Evolutionary conservation across 108 stramenopile genomes (phyloP).

Genomic region (Cafeteria roenbergensis): DNA sequence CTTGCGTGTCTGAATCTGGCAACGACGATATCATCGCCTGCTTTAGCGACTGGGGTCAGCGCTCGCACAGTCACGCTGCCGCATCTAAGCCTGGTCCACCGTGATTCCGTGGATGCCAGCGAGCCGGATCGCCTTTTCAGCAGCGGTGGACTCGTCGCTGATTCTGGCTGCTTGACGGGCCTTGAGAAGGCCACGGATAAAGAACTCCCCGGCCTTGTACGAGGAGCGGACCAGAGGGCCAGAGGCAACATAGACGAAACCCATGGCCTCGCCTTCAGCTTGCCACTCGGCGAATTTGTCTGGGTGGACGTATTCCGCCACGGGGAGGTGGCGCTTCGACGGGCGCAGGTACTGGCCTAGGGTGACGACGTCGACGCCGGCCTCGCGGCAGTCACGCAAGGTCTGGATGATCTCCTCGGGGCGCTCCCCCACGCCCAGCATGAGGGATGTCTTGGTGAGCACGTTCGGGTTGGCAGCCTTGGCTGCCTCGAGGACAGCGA

Average conservation of each 20-base stretch:
- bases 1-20: no score
- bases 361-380: constrained; percentile 88
- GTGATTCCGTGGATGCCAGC: no score
- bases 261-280: constrained; percentile 61
- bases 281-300: constrained; percentile 62
- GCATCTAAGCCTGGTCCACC: no score
- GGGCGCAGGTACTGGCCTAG: constrained; percentile 95
- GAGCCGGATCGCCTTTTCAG: no score
- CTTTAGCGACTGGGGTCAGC: no score
- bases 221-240: constrained; percentile 88
- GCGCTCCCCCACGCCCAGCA: constrained; percentile 96
- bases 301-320: constrained; percentile 87
- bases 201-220: constrained; percentile 94
- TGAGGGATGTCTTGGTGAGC: constrained; percentile 84
- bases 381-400: constrained; percentile 73
- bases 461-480: constrained; percentile 59
- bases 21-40: no score
- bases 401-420: constrained; percentile 85
- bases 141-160: no score
- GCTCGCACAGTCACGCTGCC: no score
- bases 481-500: constrained; percentile 67
- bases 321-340: constrained; percentile 76
- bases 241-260: constrained; percentile 91
- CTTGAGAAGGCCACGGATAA: constrained; percentile 78
- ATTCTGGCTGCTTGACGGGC: no score